Percentiles rank a stretch among this genome's conserved stretches.
Conservation (phyloP, 1,139 yeast genomes). For the Saccharomyces hybrid region DNA sequence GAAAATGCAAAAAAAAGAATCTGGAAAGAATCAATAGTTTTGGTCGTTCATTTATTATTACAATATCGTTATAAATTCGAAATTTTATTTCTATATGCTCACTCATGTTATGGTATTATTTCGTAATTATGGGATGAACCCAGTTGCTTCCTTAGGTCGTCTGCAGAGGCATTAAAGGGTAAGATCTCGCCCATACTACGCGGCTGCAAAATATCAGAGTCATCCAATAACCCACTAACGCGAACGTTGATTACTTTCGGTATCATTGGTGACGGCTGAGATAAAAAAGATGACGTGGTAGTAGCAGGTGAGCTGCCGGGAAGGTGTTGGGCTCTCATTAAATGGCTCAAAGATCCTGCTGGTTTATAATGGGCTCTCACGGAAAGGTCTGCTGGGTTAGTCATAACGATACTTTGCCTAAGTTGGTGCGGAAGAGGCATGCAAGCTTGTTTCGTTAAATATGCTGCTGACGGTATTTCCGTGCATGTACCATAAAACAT, state of each 20-base stretch:
- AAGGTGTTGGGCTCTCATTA: slow-evolving; percentile 5
- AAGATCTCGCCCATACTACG: slow-evolving; percentile 22
- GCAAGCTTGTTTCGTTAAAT: slow-evolving; percentile 16
- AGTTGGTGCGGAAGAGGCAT: slow-evolving; percentile 36
- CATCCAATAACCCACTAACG: slow-evolving; percentile 25
- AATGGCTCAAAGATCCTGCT: slow-evolving; percentile 46
- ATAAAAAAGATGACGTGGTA: not conserved
- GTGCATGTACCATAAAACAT: slow-evolving; percentile 14
- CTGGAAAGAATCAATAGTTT: not conserved
- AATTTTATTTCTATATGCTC: not conserved
- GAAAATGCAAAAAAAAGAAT: not conserved
- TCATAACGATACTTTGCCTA: slow-evolving; percentile 65
- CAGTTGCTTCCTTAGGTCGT: slow-evolving; percentile 33
- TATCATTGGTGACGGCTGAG: not conserved
- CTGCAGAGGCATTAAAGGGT: slow-evolving; percentile 31
- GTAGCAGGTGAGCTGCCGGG: not conserved
- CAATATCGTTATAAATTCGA: not conserved
- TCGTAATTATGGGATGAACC: slow-evolving; percentile 32
- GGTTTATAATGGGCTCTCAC: slow-evolving; percentile 54
- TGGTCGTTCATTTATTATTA: not conserved
- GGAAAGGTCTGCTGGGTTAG: slow-evolving; percentile 58
- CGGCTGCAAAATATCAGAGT: slow-evolving; percentile 19
- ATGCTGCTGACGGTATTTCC: slow-evolving; percentile 6
- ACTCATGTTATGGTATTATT: slow-evolving; percentile 9
- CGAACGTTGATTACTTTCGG: slow-evolving; percentile 9